Conservation (phyloP, 257 asterid genomes). For the Fraxinus pennsylvanica region DNA sequence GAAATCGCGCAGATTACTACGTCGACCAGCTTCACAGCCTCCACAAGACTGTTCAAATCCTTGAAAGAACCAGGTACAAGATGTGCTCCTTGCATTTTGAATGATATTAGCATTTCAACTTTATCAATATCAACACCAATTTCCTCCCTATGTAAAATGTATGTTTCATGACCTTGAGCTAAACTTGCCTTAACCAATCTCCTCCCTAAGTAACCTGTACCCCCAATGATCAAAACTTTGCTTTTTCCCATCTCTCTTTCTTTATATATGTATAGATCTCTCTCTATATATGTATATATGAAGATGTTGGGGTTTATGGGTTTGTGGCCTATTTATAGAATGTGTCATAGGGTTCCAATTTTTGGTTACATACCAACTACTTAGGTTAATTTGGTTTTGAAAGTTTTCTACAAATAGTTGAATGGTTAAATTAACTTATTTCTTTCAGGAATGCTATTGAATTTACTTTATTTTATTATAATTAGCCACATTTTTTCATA, state of each 20-base stretch:
- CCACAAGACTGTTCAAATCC: constrained; percentile 24
- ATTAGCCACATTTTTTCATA: too few relatives aligned
- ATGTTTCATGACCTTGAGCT: neutral
- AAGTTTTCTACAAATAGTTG: neutral
- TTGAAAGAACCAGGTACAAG: constrained; percentile 27
- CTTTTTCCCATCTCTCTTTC: neutral
- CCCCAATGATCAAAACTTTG: neutral
- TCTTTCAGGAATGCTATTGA: neutral
- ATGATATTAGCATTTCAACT: constrained; percentile 20
- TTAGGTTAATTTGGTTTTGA: neutral
- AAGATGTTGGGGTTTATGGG: neutral
- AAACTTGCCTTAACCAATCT: constrained; percentile 7
- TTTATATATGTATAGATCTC: too few relatives aligned
- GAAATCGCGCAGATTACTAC: constrained; percentile 34
- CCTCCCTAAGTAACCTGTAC: neutral
- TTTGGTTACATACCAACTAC: neutral
- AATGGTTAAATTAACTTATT: neutral
- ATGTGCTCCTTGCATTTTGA: constrained; percentile 30
- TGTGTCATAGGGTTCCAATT: neutral
- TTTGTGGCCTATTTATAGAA: neutral
- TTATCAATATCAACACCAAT: constrained; percentile 28
- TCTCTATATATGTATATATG: neutral
- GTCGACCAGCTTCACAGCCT: constrained; percentile 29
- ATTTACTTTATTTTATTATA: too few relatives aligned
- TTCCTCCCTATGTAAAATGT: neutral